A percentile compares a stretch with the other conserved stretches of the same genome.
These are phyloP conservation scores for Nemania diffusa DNA, from an alignment of 2,329 filamentous ascomycete genomes.

Conservation along the genomic window DNA sequence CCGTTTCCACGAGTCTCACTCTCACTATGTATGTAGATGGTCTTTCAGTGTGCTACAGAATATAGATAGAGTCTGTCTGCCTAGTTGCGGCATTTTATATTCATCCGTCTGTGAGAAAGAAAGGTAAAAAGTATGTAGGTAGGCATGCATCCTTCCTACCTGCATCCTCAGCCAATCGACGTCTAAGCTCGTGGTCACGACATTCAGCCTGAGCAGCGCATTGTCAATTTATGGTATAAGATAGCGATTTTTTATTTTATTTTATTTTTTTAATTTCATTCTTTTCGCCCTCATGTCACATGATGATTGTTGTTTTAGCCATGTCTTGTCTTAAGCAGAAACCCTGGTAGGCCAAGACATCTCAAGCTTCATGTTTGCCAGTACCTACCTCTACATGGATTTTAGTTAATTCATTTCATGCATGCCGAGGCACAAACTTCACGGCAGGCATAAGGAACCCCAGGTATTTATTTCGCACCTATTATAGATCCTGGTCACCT, in stretches of 20 bases:
- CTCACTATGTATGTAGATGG: no score
- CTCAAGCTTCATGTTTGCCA: background rate
- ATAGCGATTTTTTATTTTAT: slow-evolving; percentile 1
- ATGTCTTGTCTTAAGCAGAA: background rate
- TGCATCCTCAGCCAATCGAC: slow-evolving; percentile 1
- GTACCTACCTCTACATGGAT: no score
- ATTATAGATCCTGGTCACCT: background rate
- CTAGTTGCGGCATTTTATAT: slow-evolving; percentile 22
- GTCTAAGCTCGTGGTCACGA: background rate
- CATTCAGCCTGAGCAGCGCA: slow-evolving; percentile 16
- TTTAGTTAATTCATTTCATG: background rate
- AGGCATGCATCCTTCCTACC: background rate
- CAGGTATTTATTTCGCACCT: background rate
- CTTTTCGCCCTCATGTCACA: no score
- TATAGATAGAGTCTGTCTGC: no score
- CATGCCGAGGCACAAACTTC: background rate
- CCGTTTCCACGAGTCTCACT: background rate
- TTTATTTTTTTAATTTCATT: no score
- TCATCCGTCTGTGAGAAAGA: slow-evolving; percentile 1
- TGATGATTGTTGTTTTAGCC: background rate
- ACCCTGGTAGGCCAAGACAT: background rate
- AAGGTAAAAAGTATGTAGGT: background rate
- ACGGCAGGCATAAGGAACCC: background rate
- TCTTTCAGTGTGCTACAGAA: background rate
- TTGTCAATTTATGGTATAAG: slow-evolving; percentile 2